Evolutionary conservation across 139 green algal species (phyloP), one percentile per base, ranked within the genome.

Genomic region (Pseudopediastrum boryanum): DNA sequence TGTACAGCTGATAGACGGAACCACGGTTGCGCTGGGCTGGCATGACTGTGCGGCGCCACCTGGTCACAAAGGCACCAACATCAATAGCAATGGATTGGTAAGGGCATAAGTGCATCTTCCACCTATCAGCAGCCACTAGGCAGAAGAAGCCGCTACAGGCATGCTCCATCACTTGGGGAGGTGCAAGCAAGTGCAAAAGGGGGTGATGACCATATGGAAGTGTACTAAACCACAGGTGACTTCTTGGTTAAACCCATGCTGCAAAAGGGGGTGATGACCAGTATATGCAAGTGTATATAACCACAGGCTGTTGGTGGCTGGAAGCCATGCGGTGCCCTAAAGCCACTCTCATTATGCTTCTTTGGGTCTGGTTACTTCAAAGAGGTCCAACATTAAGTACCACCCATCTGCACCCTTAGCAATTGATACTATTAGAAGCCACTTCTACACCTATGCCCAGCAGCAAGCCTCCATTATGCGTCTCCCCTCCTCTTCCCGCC

Each of bases 1-100:
- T 75, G 73, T 73, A 85, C 35, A 83, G 68, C 81, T 79, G 75
- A 9, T 83, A 42, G 19, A 74, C 75, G 16, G 81, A 63, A 7
- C 61, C 75, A 3, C 81, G 50, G 69, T 38, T 21, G 23, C 42
- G 69, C 31, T 73, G 78, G 50, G 54, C 13, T 2, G 81, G 77
- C 38, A 81, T 82, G 36, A 76, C 56, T 6, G 2, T n/a, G 16
- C 48, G 64, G 35, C 43, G 64, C 85, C 71, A 83, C 27, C 65
- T 84, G 70, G n/a, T n/a, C n/a, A n/a, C n/a, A 42, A 64, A 31
- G 46, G 61, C 29, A 59, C 8, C n/a, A n/a, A 25, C 25, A n/a
- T 33, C 0, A 31, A 2, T 41, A 43, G 39, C 39, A 21, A 27
- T n/a, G n/a, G n/a, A n/a, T n/a, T n/a, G n/a, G n/a, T n/a, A n/a